Evolutionary conservation across 2,329 filamentous ascomycete species (phyloP).

Genomic region (Colletotrichum kahawae): DNA sequence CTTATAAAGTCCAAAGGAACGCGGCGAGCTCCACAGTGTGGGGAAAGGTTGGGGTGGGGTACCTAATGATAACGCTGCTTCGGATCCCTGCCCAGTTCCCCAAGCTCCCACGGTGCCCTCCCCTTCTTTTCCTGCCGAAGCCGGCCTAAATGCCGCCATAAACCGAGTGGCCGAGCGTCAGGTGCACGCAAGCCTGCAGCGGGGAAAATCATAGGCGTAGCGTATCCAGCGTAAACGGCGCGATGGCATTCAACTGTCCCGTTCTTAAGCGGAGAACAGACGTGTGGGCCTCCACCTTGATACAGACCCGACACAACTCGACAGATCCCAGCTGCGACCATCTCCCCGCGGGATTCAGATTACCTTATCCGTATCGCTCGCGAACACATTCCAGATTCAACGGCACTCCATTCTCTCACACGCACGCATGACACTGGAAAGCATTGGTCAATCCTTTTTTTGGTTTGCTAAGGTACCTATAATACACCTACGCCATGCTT

Average conservation of each 20-base stretch:
- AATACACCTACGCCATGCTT: constrained; percentile 22
- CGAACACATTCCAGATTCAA: not conserved
- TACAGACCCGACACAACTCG: not conserved
- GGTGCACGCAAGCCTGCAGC: not conserved
- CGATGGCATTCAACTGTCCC: not conserved
- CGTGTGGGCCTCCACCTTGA: not conserved
- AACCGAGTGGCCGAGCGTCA: constrained; percentile 18
- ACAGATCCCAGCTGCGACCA: not conserved
- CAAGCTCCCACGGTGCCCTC: not conserved
- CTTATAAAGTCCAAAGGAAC: constrained; percentile 20
- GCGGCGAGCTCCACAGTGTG: constrained; percentile 17
- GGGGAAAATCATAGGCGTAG: not conserved
- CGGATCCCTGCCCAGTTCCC: not conserved
- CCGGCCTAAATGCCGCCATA: constrained; percentile 21
- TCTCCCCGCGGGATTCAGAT: not conserved
- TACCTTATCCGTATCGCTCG: not conserved
- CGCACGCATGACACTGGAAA: not conserved
- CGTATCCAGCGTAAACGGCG: constrained; percentile 20
- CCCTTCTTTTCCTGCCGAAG: not conserved
- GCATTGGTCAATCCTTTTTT: constrained; percentile 11
- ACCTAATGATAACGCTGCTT: constrained; percentile 1
- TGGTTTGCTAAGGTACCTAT: not conserved
- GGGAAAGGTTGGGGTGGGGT: constrained; percentile 21
- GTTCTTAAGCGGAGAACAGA: not conserved
- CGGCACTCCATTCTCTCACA: not conserved